These are phyloP conservation scores for Naganishia randhawae DNA, from an alignment of 768 basidiomycete species.

Conservation along the genomic window DNA sequence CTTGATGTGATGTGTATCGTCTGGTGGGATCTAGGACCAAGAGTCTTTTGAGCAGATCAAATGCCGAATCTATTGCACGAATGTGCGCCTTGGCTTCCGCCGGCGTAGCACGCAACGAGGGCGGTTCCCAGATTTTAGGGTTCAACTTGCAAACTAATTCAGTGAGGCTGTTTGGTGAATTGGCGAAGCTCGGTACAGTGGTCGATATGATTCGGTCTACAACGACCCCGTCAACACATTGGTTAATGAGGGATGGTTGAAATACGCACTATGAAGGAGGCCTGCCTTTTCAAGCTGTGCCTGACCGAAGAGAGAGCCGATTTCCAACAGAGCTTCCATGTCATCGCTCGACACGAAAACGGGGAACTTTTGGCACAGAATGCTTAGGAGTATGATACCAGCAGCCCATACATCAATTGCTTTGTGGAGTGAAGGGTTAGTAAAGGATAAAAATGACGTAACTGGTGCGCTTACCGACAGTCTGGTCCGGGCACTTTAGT, in stretches of 20 bases:
- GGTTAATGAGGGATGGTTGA: background rate
- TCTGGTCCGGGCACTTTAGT: conserved; percentile 88
- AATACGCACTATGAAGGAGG: conserved; percentile 73
- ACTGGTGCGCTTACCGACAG: conserved; percentile 64
- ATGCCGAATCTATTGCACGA: conserved; percentile 61
- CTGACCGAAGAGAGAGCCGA: conserved; percentile 78
- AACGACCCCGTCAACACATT: background rate
- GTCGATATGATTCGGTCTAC: conserved; percentile 82
- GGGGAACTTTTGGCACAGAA: conserved; percentile 87
- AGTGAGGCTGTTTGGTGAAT: conserved; percentile 66
- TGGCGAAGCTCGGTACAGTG: conserved; percentile 74
- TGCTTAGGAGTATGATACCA: conserved; percentile 86
- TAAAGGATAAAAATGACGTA: conserved; percentile 9
- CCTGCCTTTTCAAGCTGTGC: conserved; percentile 79
- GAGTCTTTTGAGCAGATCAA: conserved; percentile 70
- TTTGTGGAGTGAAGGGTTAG: conserved; percentile 48
- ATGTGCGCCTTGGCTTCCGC: conserved; percentile 54
- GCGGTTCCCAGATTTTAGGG: conserved; percentile 56
- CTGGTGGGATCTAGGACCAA: conserved; percentile 74
- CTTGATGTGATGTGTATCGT: conserved; percentile 70
- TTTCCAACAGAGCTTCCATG: conserved; percentile 91
- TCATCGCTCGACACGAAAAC: conserved; percentile 91
- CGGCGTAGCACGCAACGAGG: conserved; percentile 57
- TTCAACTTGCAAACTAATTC: conserved; percentile 75
- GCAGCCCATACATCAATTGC: conserved; percentile 97